Evolutionary conservation across 1,284 basidiomycete genomes (phyloP).

Genomic region (Cutaneotrichosporon mucoides): DNA sequence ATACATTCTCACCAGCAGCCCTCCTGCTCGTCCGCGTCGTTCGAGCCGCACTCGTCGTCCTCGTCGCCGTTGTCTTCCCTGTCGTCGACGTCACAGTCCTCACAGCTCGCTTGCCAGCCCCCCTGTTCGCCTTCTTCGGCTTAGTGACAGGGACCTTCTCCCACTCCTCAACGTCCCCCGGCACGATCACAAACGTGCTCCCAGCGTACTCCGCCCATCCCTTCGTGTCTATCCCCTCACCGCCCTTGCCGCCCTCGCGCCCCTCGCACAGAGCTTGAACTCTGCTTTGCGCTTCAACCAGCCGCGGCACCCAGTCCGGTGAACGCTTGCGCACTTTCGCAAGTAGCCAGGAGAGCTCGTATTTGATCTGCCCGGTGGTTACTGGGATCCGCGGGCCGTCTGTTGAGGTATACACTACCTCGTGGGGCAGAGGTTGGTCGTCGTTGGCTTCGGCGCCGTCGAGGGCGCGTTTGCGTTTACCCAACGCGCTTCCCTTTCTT

Average conservation of each 20-base stretch:
- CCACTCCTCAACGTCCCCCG: slow-evolving; percentile 6
- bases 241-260: too few species aligned
- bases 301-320: not conserved
- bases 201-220: not conserved
- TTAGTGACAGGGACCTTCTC: slow-evolving; percentile 1
- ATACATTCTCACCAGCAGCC: too few species aligned
- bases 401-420: not conserved
- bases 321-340: slow-evolving; percentile 2
- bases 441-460: too few species aligned
- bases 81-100: too few species aligned
- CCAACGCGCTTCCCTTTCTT: too few species aligned
- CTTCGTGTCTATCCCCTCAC: not conserved
- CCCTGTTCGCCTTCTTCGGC: not conserved
- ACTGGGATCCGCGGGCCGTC: not conserved
- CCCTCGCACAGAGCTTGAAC: not conserved
- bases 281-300: too few species aligned
- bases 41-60: too few species aligned
- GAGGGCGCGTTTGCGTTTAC: too few species aligned
- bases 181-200: slow-evolving; percentile 2
- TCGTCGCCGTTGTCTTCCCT: too few species aligned
- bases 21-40: too few species aligned
- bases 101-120: too few species aligned
- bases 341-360: slow-evolving; percentile 5
- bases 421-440: too few species aligned
- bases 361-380: slow-evolving; percentile 1